Percentiles rank a stretch among this genome's conserved stretches.
These are phyloP conservation scores for Thielaviopsis musarum DNA, from an alignment of 2,329 filamentous ascomycete genomes.

Conservation along the genomic window DNA sequence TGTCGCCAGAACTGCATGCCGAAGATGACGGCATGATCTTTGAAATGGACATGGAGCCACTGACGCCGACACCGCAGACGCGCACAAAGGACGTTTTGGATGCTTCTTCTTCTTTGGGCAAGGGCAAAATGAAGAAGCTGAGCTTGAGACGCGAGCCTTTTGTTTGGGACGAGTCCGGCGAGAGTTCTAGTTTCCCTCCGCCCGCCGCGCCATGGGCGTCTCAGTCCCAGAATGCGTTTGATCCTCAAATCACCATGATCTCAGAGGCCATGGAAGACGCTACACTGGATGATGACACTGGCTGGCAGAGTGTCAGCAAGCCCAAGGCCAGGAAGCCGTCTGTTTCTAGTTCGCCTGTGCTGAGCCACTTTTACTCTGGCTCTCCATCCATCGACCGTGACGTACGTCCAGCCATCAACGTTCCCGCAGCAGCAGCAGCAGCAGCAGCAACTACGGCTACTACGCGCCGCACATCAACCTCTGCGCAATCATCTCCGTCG, in stretches of 20 bases:
- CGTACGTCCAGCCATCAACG: neutral
- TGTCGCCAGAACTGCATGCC: neutral
- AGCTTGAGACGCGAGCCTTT: neutral
- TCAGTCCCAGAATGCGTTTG: neutral
- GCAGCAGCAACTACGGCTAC: too few relatives aligned
- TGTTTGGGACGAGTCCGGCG: neutral
- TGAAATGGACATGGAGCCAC: conserved; percentile 10
- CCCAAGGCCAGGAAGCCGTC: neutral
- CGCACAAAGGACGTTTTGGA: neutral
- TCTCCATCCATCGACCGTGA: neutral
- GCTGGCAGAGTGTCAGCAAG: conserved; percentile 9
- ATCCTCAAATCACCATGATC: neutral
- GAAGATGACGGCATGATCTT: conserved; percentile 9
- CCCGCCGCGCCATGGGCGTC: conserved; percentile 7
- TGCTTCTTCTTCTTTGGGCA: neutral
- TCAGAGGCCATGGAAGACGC: conserved; percentile 10
- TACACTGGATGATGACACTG: neutral
- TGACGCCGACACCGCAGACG: neutral
- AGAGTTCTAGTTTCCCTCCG: neutral
- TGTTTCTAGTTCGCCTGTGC: neutral
- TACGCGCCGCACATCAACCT: neutral
- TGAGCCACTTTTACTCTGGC: neutral
- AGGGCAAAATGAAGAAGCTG: neutral
- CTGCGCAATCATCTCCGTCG: neutral
- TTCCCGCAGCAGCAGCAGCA: neutral